A percentile compares a stretch with the other conserved stretches of the same genome.
Evolutionary conservation across 2,329 filamentous ascomycete genomes (phyloP).

Genomic region (Falciphora oryzae): DNA sequence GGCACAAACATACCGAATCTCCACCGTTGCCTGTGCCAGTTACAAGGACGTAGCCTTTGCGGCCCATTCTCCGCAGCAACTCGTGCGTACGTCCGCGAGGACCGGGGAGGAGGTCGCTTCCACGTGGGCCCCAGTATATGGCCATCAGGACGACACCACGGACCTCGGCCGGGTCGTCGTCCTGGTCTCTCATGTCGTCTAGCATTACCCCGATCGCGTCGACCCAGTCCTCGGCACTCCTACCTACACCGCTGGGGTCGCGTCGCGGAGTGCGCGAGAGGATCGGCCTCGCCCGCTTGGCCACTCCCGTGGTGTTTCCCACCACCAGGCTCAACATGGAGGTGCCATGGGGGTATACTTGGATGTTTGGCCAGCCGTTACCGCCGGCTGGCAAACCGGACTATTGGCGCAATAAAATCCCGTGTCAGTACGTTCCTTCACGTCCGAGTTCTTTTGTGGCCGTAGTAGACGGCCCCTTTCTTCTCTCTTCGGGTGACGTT

Average conservation of each 20-base stretch:
- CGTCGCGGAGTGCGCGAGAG: neutral
- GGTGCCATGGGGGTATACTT: neutral
- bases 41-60: neutral
- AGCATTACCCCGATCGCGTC: neutral
- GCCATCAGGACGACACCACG: too few species aligned
- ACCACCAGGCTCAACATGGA: neutral
- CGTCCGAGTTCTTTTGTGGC: too few species aligned
- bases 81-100: neutral
- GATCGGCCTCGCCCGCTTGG: neutral
- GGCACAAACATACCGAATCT: too few species aligned
- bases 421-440: too few species aligned
- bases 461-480: too few species aligned
- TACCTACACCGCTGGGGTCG: too few species aligned
- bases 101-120: too few species aligned
- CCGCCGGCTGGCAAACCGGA: too few species aligned
- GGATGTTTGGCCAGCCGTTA: too few species aligned
- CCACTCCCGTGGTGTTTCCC: neutral
- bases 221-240: neutral
- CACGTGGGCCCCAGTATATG: too few species aligned
- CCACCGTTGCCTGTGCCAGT: neutral
- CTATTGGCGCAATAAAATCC: too few species aligned
- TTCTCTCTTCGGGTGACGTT: too few species aligned
- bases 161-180: neutral
- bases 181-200: neutral
- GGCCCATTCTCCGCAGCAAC: neutral